These are phyloP conservation scores for Fusarium irregulare DNA, from an alignment of 2,329 filamentous ascomycete species.

Conservation along the genomic window DNA sequence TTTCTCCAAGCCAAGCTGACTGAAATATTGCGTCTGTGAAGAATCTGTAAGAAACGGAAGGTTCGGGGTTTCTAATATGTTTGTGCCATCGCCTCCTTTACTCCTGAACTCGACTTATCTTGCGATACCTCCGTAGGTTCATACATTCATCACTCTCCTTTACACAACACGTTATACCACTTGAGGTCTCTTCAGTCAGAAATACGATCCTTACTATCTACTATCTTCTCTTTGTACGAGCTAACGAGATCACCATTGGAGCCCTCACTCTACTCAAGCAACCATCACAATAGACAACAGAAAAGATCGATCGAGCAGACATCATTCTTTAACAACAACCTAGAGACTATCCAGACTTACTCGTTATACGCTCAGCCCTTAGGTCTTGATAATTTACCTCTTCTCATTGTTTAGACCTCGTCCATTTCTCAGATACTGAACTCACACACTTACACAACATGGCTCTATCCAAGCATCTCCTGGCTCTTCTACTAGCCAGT, in stretches of 20 bases:
- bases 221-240: background rate
- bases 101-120: background rate
- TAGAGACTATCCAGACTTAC: background rate
- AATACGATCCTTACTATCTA: background rate
- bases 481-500: conserved; percentile 37
- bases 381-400: background rate
- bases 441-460: conserved; percentile 3
- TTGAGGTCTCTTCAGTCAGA: background rate
- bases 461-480: conserved; percentile 17
- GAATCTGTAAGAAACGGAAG: background rate
- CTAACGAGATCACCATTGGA: background rate
- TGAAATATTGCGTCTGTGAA: background rate
- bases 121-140: background rate
- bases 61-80: conserved; percentile 5
- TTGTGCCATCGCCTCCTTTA: background rate
- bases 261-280: background rate
- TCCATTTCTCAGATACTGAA: background rate
- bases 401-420: background rate
- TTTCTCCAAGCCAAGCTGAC: background rate
- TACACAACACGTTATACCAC: background rate
- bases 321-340: background rate
- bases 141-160: background rate
- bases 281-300: no score
- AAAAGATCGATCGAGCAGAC: background rate
- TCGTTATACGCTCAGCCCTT: background rate